Evolutionary conservation across 2,329 filamentous ascomycete genomes (phyloP).

Genomic region (Penicillium sp.): DNA sequence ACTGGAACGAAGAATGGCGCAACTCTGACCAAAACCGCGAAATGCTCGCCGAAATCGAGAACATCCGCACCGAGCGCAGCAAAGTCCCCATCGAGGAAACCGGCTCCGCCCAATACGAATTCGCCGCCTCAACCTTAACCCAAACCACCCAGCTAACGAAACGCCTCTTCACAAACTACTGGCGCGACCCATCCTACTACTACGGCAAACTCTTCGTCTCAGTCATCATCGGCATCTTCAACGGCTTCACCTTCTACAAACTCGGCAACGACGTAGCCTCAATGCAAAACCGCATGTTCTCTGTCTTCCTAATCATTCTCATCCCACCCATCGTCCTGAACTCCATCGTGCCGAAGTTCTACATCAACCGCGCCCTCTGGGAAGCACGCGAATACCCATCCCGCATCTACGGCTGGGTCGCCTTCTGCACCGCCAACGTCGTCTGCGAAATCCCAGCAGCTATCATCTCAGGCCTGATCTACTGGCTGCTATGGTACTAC

Average conservation of each 20-base stretch:
- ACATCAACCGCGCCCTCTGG: constrained; percentile 63
- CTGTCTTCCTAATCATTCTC: constrained; percentile 56
- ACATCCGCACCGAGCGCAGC: constrained; percentile 52
- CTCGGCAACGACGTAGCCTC: constrained; percentile 57
- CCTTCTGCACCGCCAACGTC: constrained; percentile 65
- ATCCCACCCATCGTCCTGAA: constrained; percentile 66
- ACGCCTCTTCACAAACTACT: constrained; percentile 63
- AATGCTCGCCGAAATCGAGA: constrained; percentile 57
- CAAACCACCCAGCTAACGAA: constrained; percentile 61
- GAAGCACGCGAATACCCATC: constrained; percentile 63
- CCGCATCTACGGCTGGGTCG: constrained; percentile 68
- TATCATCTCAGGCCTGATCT: constrained; percentile 56
- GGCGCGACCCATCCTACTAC: constrained; percentile 66
- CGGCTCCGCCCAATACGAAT: constrained; percentile 44
- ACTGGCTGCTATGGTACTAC: constrained; percentile 70
- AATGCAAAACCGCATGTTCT: constrained; percentile 72
- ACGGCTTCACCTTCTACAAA: constrained; percentile 68
- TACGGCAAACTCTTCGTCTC: constrained; percentile 68
- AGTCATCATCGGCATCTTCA: constrained; percentile 65
- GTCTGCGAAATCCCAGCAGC: constrained; percentile 64
- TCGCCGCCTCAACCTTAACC: constrained; percentile 54
- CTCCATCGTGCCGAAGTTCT: constrained; percentile 68
- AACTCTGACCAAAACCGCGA: constrained; percentile 53
- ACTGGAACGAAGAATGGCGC: constrained; percentile 70
- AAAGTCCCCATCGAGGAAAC: constrained; percentile 40